These are phyloP conservation scores for Penicillium vulpinum DNA, from an alignment of 2,329 filamentous ascomycete genomes.

Conservation along the genomic window DNA sequence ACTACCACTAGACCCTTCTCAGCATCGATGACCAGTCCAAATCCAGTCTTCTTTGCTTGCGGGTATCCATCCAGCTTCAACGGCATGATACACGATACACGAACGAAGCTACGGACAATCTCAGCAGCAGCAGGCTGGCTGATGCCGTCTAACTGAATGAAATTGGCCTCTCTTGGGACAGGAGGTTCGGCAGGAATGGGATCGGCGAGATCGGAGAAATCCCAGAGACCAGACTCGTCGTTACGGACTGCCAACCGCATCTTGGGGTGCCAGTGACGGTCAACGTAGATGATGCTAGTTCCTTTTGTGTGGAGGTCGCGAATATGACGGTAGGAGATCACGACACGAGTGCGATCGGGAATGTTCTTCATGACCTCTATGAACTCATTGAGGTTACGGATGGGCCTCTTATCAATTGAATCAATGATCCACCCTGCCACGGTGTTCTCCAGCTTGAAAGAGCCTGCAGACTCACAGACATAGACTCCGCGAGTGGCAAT, in stretches of 20 bases:
- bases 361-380: constrained; percentile 87
- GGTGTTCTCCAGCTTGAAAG: constrained; percentile 89
- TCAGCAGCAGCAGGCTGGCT: constrained; percentile 88
- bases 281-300: constrained; percentile 87
- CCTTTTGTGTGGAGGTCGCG: constrained; percentile 91
- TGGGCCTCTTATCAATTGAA: constrained; percentile 87
- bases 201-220: constrained; percentile 83
- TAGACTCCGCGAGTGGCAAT: constrained; percentile 91
- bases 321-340: constrained; percentile 94
- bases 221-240: constrained; percentile 87
- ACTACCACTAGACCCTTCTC: constrained; percentile 94
- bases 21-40: constrained; percentile 95
- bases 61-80: constrained; percentile 98
- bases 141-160: constrained; percentile 87
- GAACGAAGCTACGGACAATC: constrained; percentile 90
- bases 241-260: constrained; percentile 93
- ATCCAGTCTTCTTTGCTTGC: constrained; percentile 88
- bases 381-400: constrained; percentile 82
- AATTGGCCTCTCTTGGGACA: constrained; percentile 76
- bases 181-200: constrained; percentile 73
- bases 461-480: constrained; percentile 90
- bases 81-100: constrained; percentile 89
- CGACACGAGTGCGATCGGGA: constrained; percentile 76
- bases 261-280: constrained; percentile 93
- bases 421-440: constrained; percentile 94